Percentiles rank a stretch among this genome's conserved stretches.
Conservation (phyloP, 2,329 filamentous ascomycete species). For the Neofusicoccum cordaticola region DNA sequence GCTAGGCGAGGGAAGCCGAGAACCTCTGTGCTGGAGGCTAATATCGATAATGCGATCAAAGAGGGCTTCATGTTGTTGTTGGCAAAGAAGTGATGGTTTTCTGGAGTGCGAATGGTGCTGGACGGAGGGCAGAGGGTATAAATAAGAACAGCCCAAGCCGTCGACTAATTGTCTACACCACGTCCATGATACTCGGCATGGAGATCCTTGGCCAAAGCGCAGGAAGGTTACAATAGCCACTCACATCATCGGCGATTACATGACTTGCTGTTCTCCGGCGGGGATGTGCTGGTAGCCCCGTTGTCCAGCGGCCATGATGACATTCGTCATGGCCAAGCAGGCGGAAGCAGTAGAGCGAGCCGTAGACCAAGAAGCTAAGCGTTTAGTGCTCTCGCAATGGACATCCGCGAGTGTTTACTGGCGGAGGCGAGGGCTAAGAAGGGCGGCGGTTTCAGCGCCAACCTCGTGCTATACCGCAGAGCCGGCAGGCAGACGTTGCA, state of each 20-base stretch:
- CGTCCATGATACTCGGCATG: background rate
- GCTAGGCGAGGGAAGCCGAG: background rate
- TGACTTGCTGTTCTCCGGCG: background rate
- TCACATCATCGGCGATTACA: background rate
- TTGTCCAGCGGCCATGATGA: background rate
- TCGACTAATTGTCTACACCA: no score
- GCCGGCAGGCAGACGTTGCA: background rate
- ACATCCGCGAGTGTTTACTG: background rate
- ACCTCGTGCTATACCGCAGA: background rate
- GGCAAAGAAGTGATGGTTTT: background rate
- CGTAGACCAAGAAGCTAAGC: background rate
- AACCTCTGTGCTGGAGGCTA: background rate
- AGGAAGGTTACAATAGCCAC: background rate
- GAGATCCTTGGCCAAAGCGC: background rate
- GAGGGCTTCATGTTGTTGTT: background rate
- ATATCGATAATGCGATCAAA: background rate
- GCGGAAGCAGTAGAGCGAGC: no score
- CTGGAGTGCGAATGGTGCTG: no score
- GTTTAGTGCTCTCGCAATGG: background rate
- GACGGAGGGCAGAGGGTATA: no score
- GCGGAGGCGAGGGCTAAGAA: background rate
- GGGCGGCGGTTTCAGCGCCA: background rate
- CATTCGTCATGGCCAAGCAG: no score
- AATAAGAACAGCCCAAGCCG: background rate
- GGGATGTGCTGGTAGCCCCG: no score